Conservation (phyloP, 2,329 filamentous ascomycete species). For the Trichoderma sp. region DNA sequence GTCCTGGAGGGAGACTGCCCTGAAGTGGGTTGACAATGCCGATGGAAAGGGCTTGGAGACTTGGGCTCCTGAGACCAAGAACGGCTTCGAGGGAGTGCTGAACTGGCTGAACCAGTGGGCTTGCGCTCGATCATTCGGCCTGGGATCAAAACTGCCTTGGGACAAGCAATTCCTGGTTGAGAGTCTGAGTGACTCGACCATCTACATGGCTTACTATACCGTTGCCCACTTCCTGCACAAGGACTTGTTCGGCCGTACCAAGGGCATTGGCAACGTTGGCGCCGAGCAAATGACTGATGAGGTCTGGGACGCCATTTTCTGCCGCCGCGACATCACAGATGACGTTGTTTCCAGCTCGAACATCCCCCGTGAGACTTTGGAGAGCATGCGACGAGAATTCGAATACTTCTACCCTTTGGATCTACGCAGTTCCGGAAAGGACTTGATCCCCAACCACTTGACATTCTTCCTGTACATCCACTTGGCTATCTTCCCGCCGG, state of each 20-base stretch:
- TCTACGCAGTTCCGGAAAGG: conserved; percentile 85
- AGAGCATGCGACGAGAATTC: conserved; percentile 85
- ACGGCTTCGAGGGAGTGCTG: conserved; percentile 81
- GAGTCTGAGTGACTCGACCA: conserved; percentile 84
- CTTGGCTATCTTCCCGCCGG: conserved; percentile 79
- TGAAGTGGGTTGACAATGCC: conserved; percentile 70
- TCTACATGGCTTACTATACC: conserved; percentile 86
- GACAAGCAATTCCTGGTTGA: conserved; percentile 89
- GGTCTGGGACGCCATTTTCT: conserved; percentile 96
- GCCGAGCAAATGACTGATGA: conserved; percentile 91
- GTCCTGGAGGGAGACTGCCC: conserved; percentile 75
- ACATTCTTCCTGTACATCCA: conserved; percentile 97
- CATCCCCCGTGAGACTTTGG: conserved; percentile 72
- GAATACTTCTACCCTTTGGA: conserved; percentile 97
- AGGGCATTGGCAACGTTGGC: conserved; percentile 68
- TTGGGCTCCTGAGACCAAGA: conserved; percentile 74
- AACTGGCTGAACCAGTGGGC: conserved; percentile 97
- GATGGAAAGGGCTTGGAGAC: conserved; percentile 73
- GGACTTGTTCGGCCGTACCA: conserved; percentile 79
- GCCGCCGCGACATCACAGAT: conserved; percentile 68
- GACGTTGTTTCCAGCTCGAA: conserved; percentile 65
- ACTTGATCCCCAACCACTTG: conserved; percentile 89
- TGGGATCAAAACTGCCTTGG: conserved; percentile 94
- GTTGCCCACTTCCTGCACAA: conserved; percentile 70
- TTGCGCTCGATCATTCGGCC: conserved; percentile 85